A percentile compares a stretch with the other conserved stretches of the same genome.
Conservation (phyloP, 2,329 filamentous ascomycete species). For the Samsoniella hepiali region DNA sequence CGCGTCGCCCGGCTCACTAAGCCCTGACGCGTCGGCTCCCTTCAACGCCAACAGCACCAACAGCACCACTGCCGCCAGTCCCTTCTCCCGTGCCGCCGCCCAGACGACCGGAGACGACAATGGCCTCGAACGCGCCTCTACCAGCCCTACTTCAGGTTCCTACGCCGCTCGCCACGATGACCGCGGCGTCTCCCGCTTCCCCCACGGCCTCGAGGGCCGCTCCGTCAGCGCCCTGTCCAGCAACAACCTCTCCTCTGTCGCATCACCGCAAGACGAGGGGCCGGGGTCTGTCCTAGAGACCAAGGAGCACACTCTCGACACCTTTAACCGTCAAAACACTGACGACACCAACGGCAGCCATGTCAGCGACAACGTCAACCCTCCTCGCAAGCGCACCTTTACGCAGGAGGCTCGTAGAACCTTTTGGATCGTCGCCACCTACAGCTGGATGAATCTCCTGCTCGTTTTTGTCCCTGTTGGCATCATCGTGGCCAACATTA, state of each 20-base stretch:
- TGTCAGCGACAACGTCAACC: conserved; percentile 31
- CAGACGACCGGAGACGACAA: conserved; percentile 1
- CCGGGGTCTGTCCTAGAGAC: conserved; percentile 54
- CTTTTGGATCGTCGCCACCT: conserved; percentile 57
- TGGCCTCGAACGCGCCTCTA: conserved; percentile 22
- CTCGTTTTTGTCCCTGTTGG: conserved; percentile 76
- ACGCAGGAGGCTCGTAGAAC: conserved; percentile 48
- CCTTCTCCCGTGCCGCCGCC: conserved; percentile 18
- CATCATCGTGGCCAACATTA: conserved; percentile 59
- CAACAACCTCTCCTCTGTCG: conserved; percentile 33
- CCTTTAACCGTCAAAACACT: conserved; percentile 23
- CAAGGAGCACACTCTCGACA: conserved; percentile 23
- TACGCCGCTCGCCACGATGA: conserved; percentile 23
- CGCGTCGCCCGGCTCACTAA: conserved; percentile 30
- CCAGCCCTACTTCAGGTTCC: conserved; percentile 22
- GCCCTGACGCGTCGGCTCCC: conserved; percentile 26
- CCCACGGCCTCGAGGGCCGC: conserved; percentile 24
- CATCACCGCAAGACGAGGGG: conserved; percentile 51
- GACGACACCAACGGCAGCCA: conserved; percentile 30
- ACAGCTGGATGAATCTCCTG: conserved; percentile 76
- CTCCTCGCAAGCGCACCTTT: conserved; percentile 40
- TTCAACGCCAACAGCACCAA: conserved; percentile 31
- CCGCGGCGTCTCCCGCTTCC: conserved; percentile 22
- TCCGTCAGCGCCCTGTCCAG: conserved; percentile 27
- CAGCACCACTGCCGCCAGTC: conserved; percentile 29